Conservation (phyloP, 805 yeast species). For the Metschnikowia lunata region DNA sequence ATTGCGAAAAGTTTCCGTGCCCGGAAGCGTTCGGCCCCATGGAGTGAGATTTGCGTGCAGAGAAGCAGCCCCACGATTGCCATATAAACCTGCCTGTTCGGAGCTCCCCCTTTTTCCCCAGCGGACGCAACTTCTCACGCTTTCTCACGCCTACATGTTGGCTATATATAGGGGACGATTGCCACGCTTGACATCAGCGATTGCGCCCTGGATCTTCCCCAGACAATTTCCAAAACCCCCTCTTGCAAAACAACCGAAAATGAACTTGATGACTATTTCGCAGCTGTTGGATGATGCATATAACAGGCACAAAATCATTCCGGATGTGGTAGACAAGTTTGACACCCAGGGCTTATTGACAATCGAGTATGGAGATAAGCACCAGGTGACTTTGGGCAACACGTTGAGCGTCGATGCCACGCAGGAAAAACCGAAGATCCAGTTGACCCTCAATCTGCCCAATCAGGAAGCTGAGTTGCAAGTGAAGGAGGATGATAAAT, state of each 20-base stretch:
- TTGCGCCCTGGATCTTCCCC: neutral
- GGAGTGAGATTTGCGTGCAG: constrained; percentile 9
- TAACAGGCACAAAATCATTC: constrained; percentile 45
- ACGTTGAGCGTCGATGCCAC: constrained; percentile 60
- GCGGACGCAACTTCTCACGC: neutral
- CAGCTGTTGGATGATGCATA: constrained; percentile 51
- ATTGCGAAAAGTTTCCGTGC: too few species aligned
- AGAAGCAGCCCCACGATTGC: constrained; percentile 8
- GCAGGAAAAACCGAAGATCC: constrained; percentile 61
- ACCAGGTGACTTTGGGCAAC: constrained; percentile 78
- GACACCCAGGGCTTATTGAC: constrained; percentile 54
- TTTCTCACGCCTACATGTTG: constrained; percentile 11
- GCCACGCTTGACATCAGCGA: constrained; percentile 1
- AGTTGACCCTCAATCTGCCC: constrained; percentile 55
- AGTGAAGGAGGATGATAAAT: constrained; percentile 45
- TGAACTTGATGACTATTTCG: constrained; percentile 49
- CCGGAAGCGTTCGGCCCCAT: neutral
- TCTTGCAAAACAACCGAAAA: constrained; percentile 16
- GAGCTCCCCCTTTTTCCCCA: constrained; percentile 1
- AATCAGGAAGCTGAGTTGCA: constrained; percentile 40
- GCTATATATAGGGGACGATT: constrained; percentile 12
- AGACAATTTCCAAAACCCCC: neutral
- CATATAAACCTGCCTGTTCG: constrained; percentile 4
- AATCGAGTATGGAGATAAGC: constrained; percentile 51
- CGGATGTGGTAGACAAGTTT: constrained; percentile 49